Conservation (phyloP, 805 yeast genomes). For the Kuraishia hungarica region DNA sequence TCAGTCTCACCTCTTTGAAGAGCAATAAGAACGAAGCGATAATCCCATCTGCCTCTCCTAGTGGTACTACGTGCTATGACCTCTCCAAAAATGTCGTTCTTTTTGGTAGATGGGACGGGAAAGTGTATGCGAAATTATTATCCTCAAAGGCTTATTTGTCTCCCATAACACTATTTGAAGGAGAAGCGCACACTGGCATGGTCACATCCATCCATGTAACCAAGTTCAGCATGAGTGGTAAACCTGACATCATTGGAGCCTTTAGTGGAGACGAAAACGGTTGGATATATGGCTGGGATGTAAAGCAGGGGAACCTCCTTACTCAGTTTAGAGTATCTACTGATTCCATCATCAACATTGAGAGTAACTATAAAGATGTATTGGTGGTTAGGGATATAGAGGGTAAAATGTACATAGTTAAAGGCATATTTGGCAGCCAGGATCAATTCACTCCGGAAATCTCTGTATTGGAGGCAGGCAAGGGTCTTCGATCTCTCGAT, state of each 20-base stretch:
- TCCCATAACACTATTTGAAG: constrained; percentile 13
- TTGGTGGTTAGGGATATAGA: constrained; percentile 13
- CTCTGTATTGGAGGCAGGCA: neutral
- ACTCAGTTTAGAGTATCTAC: constrained; percentile 7
- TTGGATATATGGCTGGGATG: constrained; percentile 22
- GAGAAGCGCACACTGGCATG: constrained; percentile 12
- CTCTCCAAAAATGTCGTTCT: constrained; percentile 16
- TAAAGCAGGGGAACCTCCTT: constrained; percentile 11
- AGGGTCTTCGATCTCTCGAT: neutral
- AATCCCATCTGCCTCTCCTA: constrained; percentile 15
- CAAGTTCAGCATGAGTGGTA: constrained; percentile 11
- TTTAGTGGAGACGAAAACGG: constrained; percentile 23
- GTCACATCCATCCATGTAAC: constrained; percentile 15
- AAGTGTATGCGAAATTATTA: constrained; percentile 13
- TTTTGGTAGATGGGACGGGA: constrained; percentile 26
- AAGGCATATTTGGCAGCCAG: constrained; percentile 9
- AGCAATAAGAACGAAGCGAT: constrained; percentile 15
- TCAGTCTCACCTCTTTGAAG: constrained; percentile 13
- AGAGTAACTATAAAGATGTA: constrained; percentile 20
- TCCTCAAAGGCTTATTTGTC: constrained; percentile 5
- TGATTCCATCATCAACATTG: constrained; percentile 13
- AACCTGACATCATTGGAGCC: constrained; percentile 19
- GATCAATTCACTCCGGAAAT: constrained; percentile 3
- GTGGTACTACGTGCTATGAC: constrained; percentile 21
- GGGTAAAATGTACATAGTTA: constrained; percentile 17